Evolutionary conservation across 768 basidiomycete genomes (phyloP).

Genomic region (Lepiota brunneoincarnata): DNA sequence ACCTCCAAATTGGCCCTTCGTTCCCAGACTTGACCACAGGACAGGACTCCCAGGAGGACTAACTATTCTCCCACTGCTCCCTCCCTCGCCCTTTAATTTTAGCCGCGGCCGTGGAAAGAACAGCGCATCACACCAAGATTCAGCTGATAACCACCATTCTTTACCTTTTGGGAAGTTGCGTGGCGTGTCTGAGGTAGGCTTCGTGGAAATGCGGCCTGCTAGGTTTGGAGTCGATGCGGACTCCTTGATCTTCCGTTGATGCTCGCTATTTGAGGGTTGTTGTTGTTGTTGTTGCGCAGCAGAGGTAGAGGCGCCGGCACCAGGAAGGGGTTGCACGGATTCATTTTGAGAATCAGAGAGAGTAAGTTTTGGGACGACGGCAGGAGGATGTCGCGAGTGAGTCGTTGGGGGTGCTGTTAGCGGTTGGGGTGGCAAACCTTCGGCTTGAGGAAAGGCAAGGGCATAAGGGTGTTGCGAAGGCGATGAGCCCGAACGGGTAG

Average conservation of each 20-base stretch:
- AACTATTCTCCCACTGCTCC: slow-evolving; percentile 33
- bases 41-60: slow-evolving; percentile 51
- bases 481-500: slow-evolving; percentile 11
- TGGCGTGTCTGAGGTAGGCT: background rate
- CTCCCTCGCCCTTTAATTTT: slow-evolving; percentile 40
- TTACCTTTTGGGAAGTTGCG: slow-evolving; percentile 35
- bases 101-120: slow-evolving; percentile 76
- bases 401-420: slow-evolving; percentile 9
- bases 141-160: slow-evolving; percentile 69
- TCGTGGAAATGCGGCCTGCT: slow-evolving; percentile 17
- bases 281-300: slow-evolving; percentile 12
- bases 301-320: slow-evolving; percentile 17
- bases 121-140: slow-evolving; percentile 81
- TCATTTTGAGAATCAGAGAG: background rate
- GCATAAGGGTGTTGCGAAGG: slow-evolving; percentile 49
- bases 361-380: slow-evolving; percentile 9
- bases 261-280: slow-evolving; percentile 9
- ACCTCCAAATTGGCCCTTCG: slow-evolving; percentile 17
- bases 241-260: slow-evolving; percentile 37
- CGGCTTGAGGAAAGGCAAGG: slow-evolving; percentile 30
- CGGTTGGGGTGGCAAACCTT: background rate
- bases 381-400: background rate
- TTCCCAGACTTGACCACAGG: slow-evolving; percentile 16
- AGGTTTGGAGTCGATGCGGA: slow-evolving; percentile 71
- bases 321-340: background rate